phyloP scores from a whole-genome alignment of 768 basidiomycete genomes.

The Leccinum subtestaceum region DNA sequence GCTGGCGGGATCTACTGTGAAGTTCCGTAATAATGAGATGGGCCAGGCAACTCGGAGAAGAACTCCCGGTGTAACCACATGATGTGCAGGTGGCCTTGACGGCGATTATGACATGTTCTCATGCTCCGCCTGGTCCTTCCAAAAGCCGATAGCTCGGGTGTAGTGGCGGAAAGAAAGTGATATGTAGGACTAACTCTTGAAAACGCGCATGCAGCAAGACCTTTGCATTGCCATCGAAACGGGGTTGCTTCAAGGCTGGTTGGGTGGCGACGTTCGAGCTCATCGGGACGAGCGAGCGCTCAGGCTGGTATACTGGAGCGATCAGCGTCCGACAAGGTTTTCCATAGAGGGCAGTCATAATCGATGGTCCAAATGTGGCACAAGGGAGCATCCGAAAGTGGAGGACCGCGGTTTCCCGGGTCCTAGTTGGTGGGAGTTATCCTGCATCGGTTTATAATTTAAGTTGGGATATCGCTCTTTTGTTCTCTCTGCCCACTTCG shows the following conservation, averaged over 20 bases:
- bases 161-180: neutral
- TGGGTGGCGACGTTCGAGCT: neutral
- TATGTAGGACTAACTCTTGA: neutral
- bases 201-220: neutral
- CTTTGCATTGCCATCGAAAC: neutral
- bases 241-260: neutral
- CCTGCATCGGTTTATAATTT: constrained; percentile 6
- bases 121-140: neutral
- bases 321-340: neutral
- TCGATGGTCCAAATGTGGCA: constrained; percentile 7
- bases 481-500: constrained; percentile 11
- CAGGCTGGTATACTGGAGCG: neutral
- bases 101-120: constrained; percentile 5
- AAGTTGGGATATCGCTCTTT: constrained; percentile 22
- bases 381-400: constrained; percentile 18
- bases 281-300: neutral
- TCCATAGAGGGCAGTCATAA: constrained; percentile 13
- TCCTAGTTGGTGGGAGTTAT: neutral
- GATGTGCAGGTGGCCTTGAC: neutral
- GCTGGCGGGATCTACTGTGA: neutral
- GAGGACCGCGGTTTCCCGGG: constrained; percentile 6
- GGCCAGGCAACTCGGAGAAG: neutral
- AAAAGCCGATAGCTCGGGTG: neutral
- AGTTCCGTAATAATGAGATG: neutral
- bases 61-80: neutral